These are phyloP conservation scores for Xylariomycetidae sp. DNA, from an alignment of 2,329 filamentous ascomycete species.

Conservation along the genomic window DNA sequence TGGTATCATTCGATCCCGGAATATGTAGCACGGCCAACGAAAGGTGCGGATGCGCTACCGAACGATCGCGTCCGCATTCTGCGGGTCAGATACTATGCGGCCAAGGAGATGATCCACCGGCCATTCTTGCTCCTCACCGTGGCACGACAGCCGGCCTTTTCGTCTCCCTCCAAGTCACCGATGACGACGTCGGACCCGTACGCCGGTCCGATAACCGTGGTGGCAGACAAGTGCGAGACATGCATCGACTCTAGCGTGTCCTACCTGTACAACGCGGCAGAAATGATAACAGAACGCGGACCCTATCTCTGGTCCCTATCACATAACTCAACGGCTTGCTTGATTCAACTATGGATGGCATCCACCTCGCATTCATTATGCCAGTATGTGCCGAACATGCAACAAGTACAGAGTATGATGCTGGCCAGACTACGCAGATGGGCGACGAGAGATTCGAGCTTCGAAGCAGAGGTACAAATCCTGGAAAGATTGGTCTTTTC, in stretches of 20 bases:
- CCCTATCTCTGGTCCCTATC: conserved; percentile 33
- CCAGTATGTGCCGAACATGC: conserved; percentile 24
- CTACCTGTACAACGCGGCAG: conserved; percentile 30
- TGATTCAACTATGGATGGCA: conserved; percentile 29
- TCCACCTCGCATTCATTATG: conserved; percentile 24
- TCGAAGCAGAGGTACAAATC: conserved; percentile 24
- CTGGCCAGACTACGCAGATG: conserved; percentile 25
- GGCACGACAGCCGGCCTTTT: conserved; percentile 11
- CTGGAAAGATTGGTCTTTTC: conserved; percentile 20
- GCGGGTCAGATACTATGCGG: conserved; percentile 68
- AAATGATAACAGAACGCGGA: conserved; percentile 32
- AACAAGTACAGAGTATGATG: conserved; percentile 23
- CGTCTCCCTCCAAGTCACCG: conserved; percentile 7
- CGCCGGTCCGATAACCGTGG: conserved; percentile 19
- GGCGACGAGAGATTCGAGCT: conserved; percentile 28
- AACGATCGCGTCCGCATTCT: conserved; percentile 63
- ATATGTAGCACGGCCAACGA: conserved; percentile 41
- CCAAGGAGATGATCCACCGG: conserved; percentile 64
- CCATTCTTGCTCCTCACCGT: conserved; percentile 43
- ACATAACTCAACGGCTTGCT: conserved; percentile 30
- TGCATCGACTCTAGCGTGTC: conserved; percentile 31
- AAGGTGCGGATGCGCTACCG: conserved; percentile 52
- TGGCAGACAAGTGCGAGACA: conserved; percentile 29
- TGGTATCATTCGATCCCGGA: conserved; percentile 34
- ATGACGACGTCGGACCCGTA: conserved; percentile 16